A percentile compares a stretch with the other conserved stretches of the same genome.
Conservation (phyloP, 768 basidiomycete species). For the Mycena crocata region DNA sequence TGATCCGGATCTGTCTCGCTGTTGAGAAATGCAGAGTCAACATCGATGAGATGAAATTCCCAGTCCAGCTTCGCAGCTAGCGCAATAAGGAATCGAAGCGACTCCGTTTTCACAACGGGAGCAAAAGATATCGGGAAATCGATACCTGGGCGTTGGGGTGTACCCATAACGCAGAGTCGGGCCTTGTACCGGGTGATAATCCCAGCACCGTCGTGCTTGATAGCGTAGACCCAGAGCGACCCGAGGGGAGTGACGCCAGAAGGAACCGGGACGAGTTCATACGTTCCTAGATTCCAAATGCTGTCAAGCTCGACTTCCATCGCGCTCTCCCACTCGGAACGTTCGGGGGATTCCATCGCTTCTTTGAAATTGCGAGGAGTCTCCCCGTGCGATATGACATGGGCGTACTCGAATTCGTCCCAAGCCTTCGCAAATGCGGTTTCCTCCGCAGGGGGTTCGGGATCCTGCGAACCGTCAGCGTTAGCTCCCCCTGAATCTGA, state of each 20-base stretch:
- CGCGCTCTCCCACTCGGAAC: slow-evolving; percentile 39
- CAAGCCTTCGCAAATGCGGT: slow-evolving; percentile 12
- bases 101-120: slow-evolving; percentile 38
- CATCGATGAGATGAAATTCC: slow-evolving; percentile 46
- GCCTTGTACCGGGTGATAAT: slow-evolving; percentile 50
- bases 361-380: slow-evolving; percentile 29
- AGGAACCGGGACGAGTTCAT: slow-evolving; percentile 40
- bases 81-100: slow-evolving; percentile 38
- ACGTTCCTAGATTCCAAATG: slow-evolving; percentile 40
- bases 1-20: slow-evolving; percentile 39
- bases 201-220: slow-evolving; percentile 49
- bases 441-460: slow-evolving; percentile 3
- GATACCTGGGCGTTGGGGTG: slow-evolving; percentile 49
- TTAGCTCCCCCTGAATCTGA: slow-evolving; percentile 17
- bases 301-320: slow-evolving; percentile 36
- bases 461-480: not conserved
- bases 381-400: slow-evolving; percentile 5
- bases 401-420: slow-evolving; percentile 1
- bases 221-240: slow-evolving; percentile 50
- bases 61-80: slow-evolving; percentile 41
- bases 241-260: slow-evolving; percentile 42
- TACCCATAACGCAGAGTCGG: slow-evolving; percentile 52
- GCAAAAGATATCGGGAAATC: slow-evolving; percentile 51
- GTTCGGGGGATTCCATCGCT: slow-evolving; percentile 38
- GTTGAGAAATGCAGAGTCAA: slow-evolving; percentile 47